Conservation (phyloP, 495 filamentous ascomycete species). For the Pseudevernia furfuracea region DNA sequence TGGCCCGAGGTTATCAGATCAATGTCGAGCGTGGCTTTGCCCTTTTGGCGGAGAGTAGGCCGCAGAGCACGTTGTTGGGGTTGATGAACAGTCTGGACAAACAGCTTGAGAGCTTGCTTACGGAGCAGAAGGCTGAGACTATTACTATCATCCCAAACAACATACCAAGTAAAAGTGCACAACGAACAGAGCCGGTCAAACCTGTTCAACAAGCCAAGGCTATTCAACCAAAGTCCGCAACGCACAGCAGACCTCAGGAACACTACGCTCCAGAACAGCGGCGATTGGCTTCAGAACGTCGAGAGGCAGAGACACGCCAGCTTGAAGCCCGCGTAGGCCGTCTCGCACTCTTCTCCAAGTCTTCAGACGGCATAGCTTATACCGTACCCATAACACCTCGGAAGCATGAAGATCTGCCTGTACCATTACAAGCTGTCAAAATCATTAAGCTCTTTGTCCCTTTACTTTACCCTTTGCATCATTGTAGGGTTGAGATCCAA, state of each 20-base stretch:
- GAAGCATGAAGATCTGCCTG: constrained; percentile 53
- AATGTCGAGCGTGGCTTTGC: constrained; percentile 79
- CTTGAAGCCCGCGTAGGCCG: constrained; percentile 73
- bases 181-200: constrained; percentile 6
- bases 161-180: constrained; percentile 23
- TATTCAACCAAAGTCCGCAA: background rate
- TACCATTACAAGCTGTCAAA: constrained; percentile 53
- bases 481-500: constrained; percentile 57
- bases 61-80: constrained; percentile 53
- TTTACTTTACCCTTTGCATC: constrained; percentile 62
- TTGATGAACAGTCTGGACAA: constrained; percentile 68
- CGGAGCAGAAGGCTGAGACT: constrained; percentile 64
- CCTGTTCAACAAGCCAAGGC: background rate
- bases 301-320: constrained; percentile 60
- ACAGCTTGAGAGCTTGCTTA: constrained; percentile 63
- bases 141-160: constrained; percentile 69
- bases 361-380: constrained; percentile 61
- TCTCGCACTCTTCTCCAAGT: constrained; percentile 59
- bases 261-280: constrained; percentile 49
- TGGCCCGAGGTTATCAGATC: constrained; percentile 69
- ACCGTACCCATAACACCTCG: constrained; percentile 65
- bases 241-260: constrained; percentile 20
- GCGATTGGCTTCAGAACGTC: constrained; percentile 52
- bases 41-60: constrained; percentile 48
- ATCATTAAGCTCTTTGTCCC: constrained; percentile 65